Evolutionary conservation across 2,329 filamentous ascomycete genomes (phyloP), one percentile per base, ranked within the genome.

Genomic region (Mollisiaceae sp.): DNA sequence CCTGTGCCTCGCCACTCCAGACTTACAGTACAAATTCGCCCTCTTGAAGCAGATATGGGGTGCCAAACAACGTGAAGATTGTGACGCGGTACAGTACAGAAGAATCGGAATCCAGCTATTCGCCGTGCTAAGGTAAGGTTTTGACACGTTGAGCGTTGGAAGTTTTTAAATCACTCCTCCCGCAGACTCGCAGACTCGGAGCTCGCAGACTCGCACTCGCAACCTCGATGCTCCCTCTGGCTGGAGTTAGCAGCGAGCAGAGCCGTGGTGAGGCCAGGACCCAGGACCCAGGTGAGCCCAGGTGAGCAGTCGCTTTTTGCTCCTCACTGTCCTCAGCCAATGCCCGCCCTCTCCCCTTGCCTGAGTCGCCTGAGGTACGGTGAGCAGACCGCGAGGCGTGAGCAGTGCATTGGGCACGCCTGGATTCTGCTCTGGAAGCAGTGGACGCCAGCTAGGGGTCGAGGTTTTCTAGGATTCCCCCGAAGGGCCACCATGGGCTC

Each of bases 331-430:
- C 20, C 36, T 20, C 20, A 18, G 24, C 27, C 43, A 58, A 58
- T 63, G 54, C 50, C 24, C 3, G 50, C 18, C 22, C 38, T 41
- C 38, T 14, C 22, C 47, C 22, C 18, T 54, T 38, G 57, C 62
- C 62, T 56, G 50, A 65, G 52, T 61, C 58, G 58, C 63, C 63
- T 65, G 24, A 18, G 18, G 43, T 24, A 24, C 2, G n/a, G 58
- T 20, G 58, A 45, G 35, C 41, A 50, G 12, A 20, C 9, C 1
- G 50, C 14, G 24, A 20, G 24, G 32, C 2, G 4, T 50, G n/a
- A 22, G 45, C 45, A 24, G n/a, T 43, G 22, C 6, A 59, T 38
- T 32, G 27, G 27, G 27, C 27, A 32, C 27, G 27, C 27, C 27
- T 32, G 27, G 27, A 32, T 32, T 32, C 27, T 32, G 3, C 27